Evolutionary conservation across 495 filamentous ascomycete genomes (phyloP), one percentile per base, ranked within the genome.

Genomic region (Gamarada debralockiae): DNA sequence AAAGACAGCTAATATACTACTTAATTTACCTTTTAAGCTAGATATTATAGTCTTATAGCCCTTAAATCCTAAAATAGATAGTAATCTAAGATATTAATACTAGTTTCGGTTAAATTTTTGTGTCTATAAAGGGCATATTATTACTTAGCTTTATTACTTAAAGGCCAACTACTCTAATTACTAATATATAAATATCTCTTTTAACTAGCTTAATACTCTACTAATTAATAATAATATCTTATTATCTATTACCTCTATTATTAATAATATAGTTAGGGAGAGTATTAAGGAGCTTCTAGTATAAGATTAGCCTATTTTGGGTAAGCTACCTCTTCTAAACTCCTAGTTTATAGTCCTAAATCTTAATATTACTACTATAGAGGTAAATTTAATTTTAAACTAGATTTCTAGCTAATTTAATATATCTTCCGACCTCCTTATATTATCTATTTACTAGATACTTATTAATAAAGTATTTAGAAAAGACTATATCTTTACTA

Each of bases 151-250:
- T 15, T 41, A 41, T 15, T 41, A 8, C 17, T 50, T 50, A 38
- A 34, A 50, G 20, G 20, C 47, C 5, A 22, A 50, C 27, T 25
- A 50, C 47, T 20, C 47, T 22, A 25, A 50, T 21, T 50, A 50
- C 20, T 25, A 25, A 6, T 22, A 50, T 38, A 38, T 50, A 8
- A 20, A 5, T 9, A 50, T 50, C 41, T 38, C 31, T 14, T 4
- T 25, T 8, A 25, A 50, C 15, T 29, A 18, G 5, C 7, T 50
- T 14, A 22, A 7, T 13, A 18, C 24, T 13, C 47, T 50, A 9
- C 27, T 18, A 21, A 20, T 36, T 29, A 18, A 50, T 21, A 25
- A 22, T 5, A 20, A 50, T 21, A 25, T 50, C 24, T 50, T 25
- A 6, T 9, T 38, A 33, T 33, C 47, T 39, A 14, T 33, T 10